These are phyloP conservation scores for Yamadazyma oceani DNA, from an alignment of 1,139 yeast species.

Conservation along the genomic window DNA sequence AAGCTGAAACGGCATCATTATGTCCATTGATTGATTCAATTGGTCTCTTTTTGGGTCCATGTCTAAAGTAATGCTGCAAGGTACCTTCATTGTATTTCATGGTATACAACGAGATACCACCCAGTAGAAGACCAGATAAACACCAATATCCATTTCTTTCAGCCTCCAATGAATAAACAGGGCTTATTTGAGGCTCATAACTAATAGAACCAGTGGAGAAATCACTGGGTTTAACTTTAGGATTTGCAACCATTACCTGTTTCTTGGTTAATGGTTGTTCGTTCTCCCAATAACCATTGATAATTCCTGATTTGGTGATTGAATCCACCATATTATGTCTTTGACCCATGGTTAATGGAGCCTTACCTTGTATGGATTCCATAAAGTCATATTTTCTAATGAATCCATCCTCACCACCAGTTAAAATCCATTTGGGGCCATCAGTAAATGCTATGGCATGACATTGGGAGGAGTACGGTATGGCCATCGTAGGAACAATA, in stretches of 20 bases:
- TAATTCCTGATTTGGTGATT: constrained; percentile 78
- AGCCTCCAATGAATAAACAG: constrained; percentile 84
- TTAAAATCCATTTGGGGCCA: constrained; percentile 84
- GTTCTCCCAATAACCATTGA: constrained; percentile 91
- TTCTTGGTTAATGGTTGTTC: constrained; percentile 70
- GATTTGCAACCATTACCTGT: constrained; percentile 41
- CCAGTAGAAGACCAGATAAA: constrained; percentile 75
- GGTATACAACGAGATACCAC: constrained; percentile 85
- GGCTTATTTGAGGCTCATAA: constrained; percentile 72
- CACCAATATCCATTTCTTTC: constrained; percentile 86
- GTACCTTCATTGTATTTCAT: constrained; percentile 83
- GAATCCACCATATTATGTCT: constrained; percentile 87
- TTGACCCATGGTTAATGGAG: constrained; percentile 88
- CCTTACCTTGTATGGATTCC: constrained; percentile 84
- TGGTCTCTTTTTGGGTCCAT: constrained; percentile 22
- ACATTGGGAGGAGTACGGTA: constrained; percentile 68
- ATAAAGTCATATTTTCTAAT: constrained; percentile 86
- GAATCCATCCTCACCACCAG: constrained; percentile 97
- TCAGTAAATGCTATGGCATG: constrained; percentile 77
- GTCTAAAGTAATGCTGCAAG: constrained; percentile 71
- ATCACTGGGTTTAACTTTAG: constrained; percentile 44
- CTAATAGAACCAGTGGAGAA: constrained; percentile 40
- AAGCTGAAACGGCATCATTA: constrained; percentile 69
- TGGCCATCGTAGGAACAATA: constrained; percentile 68
- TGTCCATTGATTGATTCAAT: constrained; percentile 42